Percentiles rank a stretch among this genome's conserved stretches.
phyloP scores from a whole-genome alignment of 139 green algal genomes.

The Dunaliella sp. region DNA sequence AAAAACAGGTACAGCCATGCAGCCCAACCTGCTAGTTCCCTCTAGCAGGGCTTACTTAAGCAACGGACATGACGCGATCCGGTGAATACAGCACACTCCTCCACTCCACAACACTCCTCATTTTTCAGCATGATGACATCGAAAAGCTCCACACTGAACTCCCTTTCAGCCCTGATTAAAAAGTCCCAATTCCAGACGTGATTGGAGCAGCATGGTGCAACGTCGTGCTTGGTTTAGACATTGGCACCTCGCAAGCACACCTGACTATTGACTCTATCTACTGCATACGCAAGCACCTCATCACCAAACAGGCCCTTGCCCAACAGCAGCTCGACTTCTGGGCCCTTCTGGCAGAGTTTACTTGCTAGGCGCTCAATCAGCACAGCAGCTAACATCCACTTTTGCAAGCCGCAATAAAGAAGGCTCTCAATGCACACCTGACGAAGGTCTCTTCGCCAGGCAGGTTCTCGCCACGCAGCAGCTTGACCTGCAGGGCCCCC shows the following conservation, averaged over 20 bases:
- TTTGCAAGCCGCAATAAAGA: too few species aligned
- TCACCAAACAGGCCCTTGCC: neutral
- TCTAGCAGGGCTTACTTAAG: too few species aligned
- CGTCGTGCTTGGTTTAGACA: too few species aligned
- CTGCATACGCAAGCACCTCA: neutral
- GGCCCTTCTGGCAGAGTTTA: neutral
- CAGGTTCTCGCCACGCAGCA: slow-evolving; percentile 11
- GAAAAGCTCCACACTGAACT: too few species aligned
- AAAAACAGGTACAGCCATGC: neutral
- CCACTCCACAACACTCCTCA: too few species aligned
- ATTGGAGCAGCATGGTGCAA: too few species aligned
- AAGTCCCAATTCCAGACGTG: too few species aligned
- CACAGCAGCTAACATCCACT: neutral
- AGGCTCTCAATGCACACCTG: too few species aligned
- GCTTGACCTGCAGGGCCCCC: slow-evolving; percentile 10
- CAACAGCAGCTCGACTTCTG: neutral
- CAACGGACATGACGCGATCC: too few species aligned
- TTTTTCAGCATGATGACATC: too few species aligned
- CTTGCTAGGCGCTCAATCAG: neutral
- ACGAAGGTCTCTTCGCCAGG: slow-evolving; percentile 21
- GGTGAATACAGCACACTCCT: too few species aligned
- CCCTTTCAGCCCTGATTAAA: too few species aligned
- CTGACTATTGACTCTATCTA: neutral
- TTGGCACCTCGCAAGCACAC: neutral
- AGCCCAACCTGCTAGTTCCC: neutral